Evolutionary conservation across 305 asterid genomes (phyloP).

Genomic region (Caryopteris hybrid): DNA sequence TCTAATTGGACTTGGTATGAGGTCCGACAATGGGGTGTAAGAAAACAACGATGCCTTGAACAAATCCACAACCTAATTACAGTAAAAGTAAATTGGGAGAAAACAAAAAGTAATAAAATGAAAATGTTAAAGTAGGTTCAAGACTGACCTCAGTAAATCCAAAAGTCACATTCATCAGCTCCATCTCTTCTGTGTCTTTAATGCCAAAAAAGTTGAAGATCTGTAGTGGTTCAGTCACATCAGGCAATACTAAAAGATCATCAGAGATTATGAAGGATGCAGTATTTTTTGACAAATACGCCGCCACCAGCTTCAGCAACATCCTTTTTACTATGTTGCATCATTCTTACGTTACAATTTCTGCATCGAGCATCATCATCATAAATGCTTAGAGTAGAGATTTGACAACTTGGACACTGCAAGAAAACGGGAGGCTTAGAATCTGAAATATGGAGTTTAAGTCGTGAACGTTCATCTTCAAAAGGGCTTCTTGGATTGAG

Average conservation of each 20-base stretch:
- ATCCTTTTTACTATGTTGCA: not conserved
- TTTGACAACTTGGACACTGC: not conserved
- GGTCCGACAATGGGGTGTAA: not conserved
- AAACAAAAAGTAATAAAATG: not conserved
- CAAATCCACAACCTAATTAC: conserved; percentile 10
- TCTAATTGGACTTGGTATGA: not conserved
- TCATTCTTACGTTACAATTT: not conserved
- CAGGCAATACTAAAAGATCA: not conserved
- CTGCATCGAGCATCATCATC: not conserved
- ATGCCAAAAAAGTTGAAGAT: not conserved
- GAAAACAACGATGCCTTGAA: conserved; percentile 7
- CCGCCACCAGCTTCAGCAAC: not conserved
- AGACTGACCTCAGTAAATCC: conserved; percentile 8
- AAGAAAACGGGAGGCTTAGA: conserved; percentile 4
- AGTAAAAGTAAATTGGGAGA: too few relatives aligned
- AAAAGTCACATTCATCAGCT: not conserved
- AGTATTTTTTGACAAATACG: not conserved
- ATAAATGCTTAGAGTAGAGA: not conserved
- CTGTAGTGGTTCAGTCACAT: not conserved
- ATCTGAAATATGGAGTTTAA: conserved; percentile 11
- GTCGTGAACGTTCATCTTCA: not conserved
- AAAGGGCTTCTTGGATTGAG: conserved; percentile 17
- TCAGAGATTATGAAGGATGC: not conserved
- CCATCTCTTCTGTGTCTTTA: not conserved
- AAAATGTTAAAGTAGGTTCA: not conserved